Conservation (phyloP, 2,329 filamentous ascomycete species). For the Chalaropsis ovoidea region DNA sequence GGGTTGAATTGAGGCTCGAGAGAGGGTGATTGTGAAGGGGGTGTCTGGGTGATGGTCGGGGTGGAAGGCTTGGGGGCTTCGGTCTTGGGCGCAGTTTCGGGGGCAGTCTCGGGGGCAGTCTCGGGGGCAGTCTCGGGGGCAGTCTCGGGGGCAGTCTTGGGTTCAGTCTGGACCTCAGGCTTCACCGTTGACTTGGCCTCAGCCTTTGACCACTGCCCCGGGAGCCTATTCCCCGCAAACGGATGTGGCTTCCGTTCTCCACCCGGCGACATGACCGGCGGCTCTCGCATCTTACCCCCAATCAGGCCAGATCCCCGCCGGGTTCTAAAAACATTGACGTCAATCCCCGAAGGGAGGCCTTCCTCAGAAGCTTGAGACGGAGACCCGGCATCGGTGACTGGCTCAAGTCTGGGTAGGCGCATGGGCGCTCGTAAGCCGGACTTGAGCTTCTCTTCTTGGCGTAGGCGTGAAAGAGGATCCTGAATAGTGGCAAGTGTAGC, state of each 20-base stretch:
- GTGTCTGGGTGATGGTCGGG: not conserved
- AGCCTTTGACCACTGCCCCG: slow-evolving; percentile 16
- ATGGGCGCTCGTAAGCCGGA: slow-evolving; percentile 16
- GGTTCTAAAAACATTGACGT: slow-evolving; percentile 24
- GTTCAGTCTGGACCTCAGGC: slow-evolving; percentile 5
- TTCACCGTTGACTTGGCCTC: not conserved
- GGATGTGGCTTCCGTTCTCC: slow-evolving; percentile 23
- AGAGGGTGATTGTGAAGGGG: not conserved
- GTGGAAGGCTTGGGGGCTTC: slow-evolving; percentile 29
- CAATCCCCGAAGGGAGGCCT: slow-evolving; percentile 5
- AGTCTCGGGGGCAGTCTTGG: slow-evolving; percentile 3
- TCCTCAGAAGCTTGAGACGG: not conserved
- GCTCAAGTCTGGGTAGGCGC: slow-evolving; percentile 23
- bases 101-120: not conserved
- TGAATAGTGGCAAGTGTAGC: slow-evolving; percentile 14
- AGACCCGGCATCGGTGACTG: slow-evolving; percentile 13
- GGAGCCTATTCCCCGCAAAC: slow-evolving; percentile 23
- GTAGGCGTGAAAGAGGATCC: slow-evolving; percentile 19
- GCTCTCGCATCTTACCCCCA: not conserved
- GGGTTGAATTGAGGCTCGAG: slow-evolving; percentile 18
- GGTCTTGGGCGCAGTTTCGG: not conserved
- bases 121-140: not conserved
- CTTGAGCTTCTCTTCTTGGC: slow-evolving; percentile 21
- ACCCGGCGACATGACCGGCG: not conserved
- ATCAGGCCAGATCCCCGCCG: slow-evolving; percentile 19